Evolutionary conservation across 208 protist genomes (phyloP).

Genomic region (Crithidia acanthocephali): DNA sequence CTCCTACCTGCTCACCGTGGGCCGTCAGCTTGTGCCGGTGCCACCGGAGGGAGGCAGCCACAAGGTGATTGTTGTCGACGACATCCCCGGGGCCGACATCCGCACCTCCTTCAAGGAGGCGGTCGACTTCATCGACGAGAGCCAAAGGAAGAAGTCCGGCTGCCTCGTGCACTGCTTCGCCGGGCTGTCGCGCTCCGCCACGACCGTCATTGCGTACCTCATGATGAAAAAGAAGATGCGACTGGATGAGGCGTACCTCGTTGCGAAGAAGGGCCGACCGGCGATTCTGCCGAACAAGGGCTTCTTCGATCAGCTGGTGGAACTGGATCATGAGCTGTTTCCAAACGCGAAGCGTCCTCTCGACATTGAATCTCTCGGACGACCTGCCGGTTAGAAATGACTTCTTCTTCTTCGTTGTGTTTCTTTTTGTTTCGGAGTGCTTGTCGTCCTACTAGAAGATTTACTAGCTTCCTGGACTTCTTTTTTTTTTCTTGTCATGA

Average conservation of each 20-base stretch:
- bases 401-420: no score
- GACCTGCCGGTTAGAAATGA: slow-evolving; percentile 25
- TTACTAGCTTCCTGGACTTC: background rate
- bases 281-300: slow-evolving; percentile 86
- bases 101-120: slow-evolving; percentile 75
- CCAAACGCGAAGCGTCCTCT: slow-evolving; percentile 53
- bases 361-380: slow-evolving; percentile 54
- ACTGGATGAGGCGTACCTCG: slow-evolving; percentile 82
- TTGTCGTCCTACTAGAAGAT: no score
- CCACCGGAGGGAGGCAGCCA: slow-evolving; percentile 74
- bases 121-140: slow-evolving; percentile 81
- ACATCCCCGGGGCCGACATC: slow-evolving; percentile 87
- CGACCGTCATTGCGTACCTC: slow-evolving; percentile 88
- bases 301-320: slow-evolving; percentile 80
- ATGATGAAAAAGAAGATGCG: slow-evolving; percentile 88
- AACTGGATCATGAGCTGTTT: slow-evolving; percentile 71
- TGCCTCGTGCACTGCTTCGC: slow-evolving; percentile 93
- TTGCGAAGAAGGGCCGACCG: slow-evolving; percentile 73
- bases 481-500: no score
- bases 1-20: slow-evolving; percentile 80
- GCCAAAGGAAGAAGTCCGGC: slow-evolving; percentile 47
- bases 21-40: slow-evolving; percentile 69
- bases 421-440: no score
- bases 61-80: slow-evolving; percentile 79
- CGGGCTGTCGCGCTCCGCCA: slow-evolving; percentile 89